These are phyloP conservation scores for Nematodospora anomalae DNA, from an alignment of 1,139 yeast genomes.

Conservation along the genomic window DNA sequence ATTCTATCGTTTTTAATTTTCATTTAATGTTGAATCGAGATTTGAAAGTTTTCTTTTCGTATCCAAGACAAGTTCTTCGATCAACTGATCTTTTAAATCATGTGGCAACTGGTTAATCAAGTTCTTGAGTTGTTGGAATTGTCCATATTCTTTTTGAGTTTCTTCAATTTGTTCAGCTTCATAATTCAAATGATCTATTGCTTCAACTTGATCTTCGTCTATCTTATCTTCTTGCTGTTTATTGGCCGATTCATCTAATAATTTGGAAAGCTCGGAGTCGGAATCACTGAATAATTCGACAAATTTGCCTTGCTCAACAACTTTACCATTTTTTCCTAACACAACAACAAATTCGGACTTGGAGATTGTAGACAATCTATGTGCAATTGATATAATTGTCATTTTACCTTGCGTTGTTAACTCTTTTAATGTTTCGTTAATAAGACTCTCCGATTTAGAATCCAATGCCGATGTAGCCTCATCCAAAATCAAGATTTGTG, in stretches of 20 bases:
- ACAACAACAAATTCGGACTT: slow-evolving; percentile 59
- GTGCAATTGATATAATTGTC: slow-evolving; percentile 91
- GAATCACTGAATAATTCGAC: slow-evolving; percentile 45
- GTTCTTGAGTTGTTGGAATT: slow-evolving; percentile 31
- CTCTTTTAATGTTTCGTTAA: slow-evolving; percentile 59
- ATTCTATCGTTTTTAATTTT: slow-evolving; percentile 5
- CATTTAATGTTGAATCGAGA: slow-evolving; percentile 4
- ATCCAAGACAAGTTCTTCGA: slow-evolving; percentile 25
- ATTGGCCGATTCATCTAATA: slow-evolving; percentile 40
- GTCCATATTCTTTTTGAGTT: slow-evolving; percentile 19
- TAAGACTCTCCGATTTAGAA: slow-evolving; percentile 66
- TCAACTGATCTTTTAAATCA: slow-evolving; percentile 33
- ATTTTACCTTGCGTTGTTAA: slow-evolving; percentile 58
- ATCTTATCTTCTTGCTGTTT: slow-evolving; percentile 22
- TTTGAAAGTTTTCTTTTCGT: slow-evolving; percentile 3
- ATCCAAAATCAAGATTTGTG: slow-evolving; percentile 62
- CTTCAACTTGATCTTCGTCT: slow-evolving; percentile 23
- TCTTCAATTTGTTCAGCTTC: slow-evolving; percentile 29
- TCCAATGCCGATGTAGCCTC: slow-evolving; percentile 83
- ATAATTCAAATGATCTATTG: slow-evolving; percentile 25
- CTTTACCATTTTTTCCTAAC: slow-evolving; percentile 44
- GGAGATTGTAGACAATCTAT: slow-evolving; percentile 76
- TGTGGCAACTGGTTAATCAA: slow-evolving; percentile 42
- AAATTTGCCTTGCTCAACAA: slow-evolving; percentile 44
- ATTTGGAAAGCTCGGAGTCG: slow-evolving; percentile 43